A percentile compares a stretch with the other conserved stretches of the same genome.
Conservation (phyloP, 176 grass and related monocot species). For the Areca catechu region DNA sequence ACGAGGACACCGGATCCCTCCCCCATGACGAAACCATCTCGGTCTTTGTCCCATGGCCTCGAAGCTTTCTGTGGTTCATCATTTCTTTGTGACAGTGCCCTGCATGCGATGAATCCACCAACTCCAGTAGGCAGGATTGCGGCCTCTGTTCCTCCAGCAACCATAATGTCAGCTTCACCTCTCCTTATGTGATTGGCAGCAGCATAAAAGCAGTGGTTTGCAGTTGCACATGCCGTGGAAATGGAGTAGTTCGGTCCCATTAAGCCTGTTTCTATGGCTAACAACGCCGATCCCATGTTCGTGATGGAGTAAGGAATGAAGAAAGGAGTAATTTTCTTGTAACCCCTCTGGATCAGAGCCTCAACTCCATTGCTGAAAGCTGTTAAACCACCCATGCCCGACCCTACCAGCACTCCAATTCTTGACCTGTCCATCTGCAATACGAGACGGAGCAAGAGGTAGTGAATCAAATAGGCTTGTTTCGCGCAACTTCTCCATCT, state of each 20-base stretch:
- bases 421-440: slow-evolving; percentile 12
- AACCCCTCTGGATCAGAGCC: slow-evolving; percentile 10
- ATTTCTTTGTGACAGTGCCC: slow-evolving; percentile 32
- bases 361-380: slow-evolving; percentile 12
- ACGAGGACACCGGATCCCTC: slow-evolving; percentile 31
- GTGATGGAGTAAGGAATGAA: slow-evolving; percentile 11
- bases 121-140: slow-evolving; percentile 12
- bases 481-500: too few relatives aligned
- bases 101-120: slow-evolving; percentile 25
- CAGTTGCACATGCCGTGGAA: slow-evolving; percentile 34
- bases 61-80: slow-evolving; percentile 32
- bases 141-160: slow-evolving; percentile 27
- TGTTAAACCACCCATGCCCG: slow-evolving; percentile 19
- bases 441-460: too few relatives aligned
- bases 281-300: slow-evolving; percentile 17
- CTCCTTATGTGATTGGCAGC: slow-evolving; percentile 30
- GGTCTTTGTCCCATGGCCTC: slow-evolving; percentile 33
- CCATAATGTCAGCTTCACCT: slow-evolving; percentile 29
- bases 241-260: slow-evolving; percentile 34
- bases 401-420: slow-evolving; percentile 25
- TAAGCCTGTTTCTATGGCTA: slow-evolving; percentile 26
- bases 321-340: slow-evolving; percentile 14
- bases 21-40: slow-evolving; percentile 35
- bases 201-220: slow-evolving; percentile 29
- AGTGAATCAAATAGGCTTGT: too few relatives aligned